phyloP scores from a whole-genome alignment of 2,329 filamentous ascomycete species.

The Acrocalymma vagum region DNA sequence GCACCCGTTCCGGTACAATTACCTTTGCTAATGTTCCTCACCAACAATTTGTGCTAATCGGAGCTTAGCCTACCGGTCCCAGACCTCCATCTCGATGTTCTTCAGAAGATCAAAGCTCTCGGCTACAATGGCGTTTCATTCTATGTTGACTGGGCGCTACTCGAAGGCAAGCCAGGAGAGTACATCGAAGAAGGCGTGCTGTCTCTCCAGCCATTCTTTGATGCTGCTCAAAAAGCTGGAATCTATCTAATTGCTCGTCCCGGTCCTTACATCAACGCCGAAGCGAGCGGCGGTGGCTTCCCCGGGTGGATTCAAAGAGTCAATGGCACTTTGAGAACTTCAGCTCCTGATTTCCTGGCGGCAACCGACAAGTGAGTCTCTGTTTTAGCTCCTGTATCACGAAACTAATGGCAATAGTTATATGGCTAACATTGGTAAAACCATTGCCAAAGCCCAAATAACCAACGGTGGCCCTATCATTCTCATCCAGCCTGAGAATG shows the following conservation, averaged over 20 bases:
- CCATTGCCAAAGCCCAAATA: constrained; percentile 79
- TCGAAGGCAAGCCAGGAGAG: constrained; percentile 76
- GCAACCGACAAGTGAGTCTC: constrained; percentile 70
- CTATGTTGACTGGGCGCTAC: constrained; percentile 79
- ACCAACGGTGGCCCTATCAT: constrained; percentile 85
- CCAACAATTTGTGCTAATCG: constrained; percentile 9
- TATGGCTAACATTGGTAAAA: constrained; percentile 66
- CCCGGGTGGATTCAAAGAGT: constrained; percentile 80
- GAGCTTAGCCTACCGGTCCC: constrained; percentile 64
- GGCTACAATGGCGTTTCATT: constrained; percentile 84
- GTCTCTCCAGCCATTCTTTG: constrained; percentile 77
- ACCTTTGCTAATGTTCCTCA: constrained; percentile 3
- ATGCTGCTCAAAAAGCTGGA: constrained; percentile 75
- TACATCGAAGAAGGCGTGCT: constrained; percentile 78
- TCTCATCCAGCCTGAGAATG: constrained; percentile 82
- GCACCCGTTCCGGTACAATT: constrained; percentile 68
- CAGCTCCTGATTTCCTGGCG: constrained; percentile 67
- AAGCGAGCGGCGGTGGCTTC: constrained; percentile 78
- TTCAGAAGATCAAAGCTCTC: constrained; percentile 83
- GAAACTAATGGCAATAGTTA: constrained; percentile 56
- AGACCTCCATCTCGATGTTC: constrained; percentile 73
- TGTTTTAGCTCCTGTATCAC: background rate
- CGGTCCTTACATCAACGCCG: constrained; percentile 81
- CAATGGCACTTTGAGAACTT: constrained; percentile 70
- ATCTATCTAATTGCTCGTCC: constrained; percentile 77